Base-by-base conservation (phyloP, 306 rosid species). In the Delonix regia region DNA sequence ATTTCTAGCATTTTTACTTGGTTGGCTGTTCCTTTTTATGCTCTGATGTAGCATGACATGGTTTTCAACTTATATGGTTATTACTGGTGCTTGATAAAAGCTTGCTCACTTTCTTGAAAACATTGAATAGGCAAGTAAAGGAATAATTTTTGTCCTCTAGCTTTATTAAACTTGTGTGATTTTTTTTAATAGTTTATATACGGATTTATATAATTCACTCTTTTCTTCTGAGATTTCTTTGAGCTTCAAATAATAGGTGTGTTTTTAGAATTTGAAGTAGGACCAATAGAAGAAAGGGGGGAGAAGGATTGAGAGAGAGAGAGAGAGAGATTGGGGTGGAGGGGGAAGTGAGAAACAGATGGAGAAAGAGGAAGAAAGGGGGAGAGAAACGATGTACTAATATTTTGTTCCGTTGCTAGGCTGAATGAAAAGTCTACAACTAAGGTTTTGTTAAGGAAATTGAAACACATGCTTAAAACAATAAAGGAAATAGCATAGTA, bases 91-190 rank as follows among this genome's bases (percentile, higher is more conserved):
- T 9, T 68, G 36, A 39, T 71, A 48, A 57, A 10, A 63, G 63
- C 47, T 62, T 68, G 47, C 63, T 81, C 38, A 68, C 25, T 44
- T 30, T 41, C 42, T 39, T 30, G 62, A 76, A 78, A 36, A 49
- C 34, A 47, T 36, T 75, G 77, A 75, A 36, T 52, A 27, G 77
- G 71, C 70, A 25, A 45, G 71, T 48, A 12, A 12, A 10, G 45
- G 63, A 44, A 49, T 74, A 24, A 21, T n/a, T 57, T 68, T 53
- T 16, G 25, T 42, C 78, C 49, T 19, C 42, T 69, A 27, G 30
- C 68, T 61, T 49, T 51, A 5, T n/a, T 69, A 59, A 39, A 18
- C 62, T 51, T 14, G 27, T 80, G 74, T 34, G 61, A 28, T 34
- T 57, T 36, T 45, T 1, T 28, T 7, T 14, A 19, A 19, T 69